Base-by-base conservation (phyloP, 2,329 filamentous ascomycete species). In the Leptosphaerulina australis region DNA sequence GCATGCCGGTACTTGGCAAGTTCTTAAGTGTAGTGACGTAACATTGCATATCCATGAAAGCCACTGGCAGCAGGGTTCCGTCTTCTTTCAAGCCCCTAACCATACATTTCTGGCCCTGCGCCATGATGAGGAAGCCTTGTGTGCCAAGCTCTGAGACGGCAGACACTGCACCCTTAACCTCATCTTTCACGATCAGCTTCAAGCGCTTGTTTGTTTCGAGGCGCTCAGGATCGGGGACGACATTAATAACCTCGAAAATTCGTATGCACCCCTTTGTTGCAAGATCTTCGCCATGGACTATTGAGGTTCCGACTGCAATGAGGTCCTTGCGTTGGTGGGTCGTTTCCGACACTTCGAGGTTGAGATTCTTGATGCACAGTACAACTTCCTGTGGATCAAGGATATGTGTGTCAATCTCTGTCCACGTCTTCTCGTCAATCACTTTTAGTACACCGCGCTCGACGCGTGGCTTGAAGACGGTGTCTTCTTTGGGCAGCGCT, bases 101-200 rank as follows among this genome's bases (percentile, higher is more conserved):
- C 88, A 99, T 95, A 71, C 91, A 93, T 74, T 99, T 99, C 67
- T 97, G 92, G 0, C 94, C 94, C 69, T 99, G 94, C 0, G 92
- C 91, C 30, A 89, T 89, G 55, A 94, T 86, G 80, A 95, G 85
- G 60, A 93, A 91, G 1, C 89, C 94, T 73, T 94, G 91, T 0
- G 87, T 91, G 31, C 90, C 93, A 45, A 96, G 87, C 56, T 89
- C 87, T 0, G 88, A 91, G 9, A 99, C 74, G 0, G 90, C 88
- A 11, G 93, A 96, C 18, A 99, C 90, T 3, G 91, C 91, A 8
- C 94, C 94, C 39, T 94, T 89, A 20, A 97, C 91, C 41, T 96
- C 90, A 71, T 99, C 94, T 64, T 88, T 89, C 4, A 90, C 89
- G 12, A 97, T 81, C 3, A 95, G 82, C 69, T 96, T 95, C 25